Percentiles rank a stretch among this genome's conserved stretches.
These are phyloP conservation scores for Pisolithus sp. DNA, from an alignment of 768 basidiomycete species.

Conservation along the genomic window DNA sequence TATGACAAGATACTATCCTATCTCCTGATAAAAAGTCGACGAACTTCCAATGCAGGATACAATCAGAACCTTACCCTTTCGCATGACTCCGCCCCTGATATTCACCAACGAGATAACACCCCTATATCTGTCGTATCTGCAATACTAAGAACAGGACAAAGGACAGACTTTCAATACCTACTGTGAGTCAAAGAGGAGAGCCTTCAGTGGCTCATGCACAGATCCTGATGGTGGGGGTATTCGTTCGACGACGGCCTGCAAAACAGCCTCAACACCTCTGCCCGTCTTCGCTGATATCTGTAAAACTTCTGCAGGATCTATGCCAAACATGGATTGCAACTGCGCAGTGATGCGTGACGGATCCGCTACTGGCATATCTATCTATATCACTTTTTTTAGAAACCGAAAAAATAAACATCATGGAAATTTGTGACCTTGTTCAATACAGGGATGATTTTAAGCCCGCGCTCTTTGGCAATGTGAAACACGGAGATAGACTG, in stretches of 20 bases:
- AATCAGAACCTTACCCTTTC: conserved; percentile 53
- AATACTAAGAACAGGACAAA: conserved; percentile 7
- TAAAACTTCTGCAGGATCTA: conserved; percentile 67
- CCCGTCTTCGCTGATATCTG: conserved; percentile 92
- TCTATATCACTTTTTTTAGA: conserved; percentile 36
- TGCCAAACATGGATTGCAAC: conserved; percentile 76
- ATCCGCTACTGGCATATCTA: conserved; percentile 87
- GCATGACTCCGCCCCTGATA: conserved; percentile 71
- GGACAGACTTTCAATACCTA: conserved; percentile 31
- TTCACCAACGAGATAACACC: conserved; percentile 92
- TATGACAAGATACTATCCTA: conserved; percentile 79
- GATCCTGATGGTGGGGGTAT: conserved; percentile 74
- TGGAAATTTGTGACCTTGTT: conserved; percentile 63
- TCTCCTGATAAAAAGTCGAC: conserved; percentile 52
- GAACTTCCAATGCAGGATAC: not conserved
- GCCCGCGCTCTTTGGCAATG: conserved; percentile 71
- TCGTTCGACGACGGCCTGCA: conserved; percentile 74
- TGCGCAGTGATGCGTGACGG: conserved; percentile 76
- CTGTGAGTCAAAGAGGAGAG: conserved; percentile 91
- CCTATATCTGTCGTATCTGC: conserved; percentile 88
- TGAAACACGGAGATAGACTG: conserved; percentile 96
- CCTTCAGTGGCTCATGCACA: conserved; percentile 56
- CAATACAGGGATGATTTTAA: conserved; percentile 83
- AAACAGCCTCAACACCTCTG: conserved; percentile 66
- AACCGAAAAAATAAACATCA: conserved; percentile 1